phyloP scores from a whole-genome alignment of 345 rosid species.

The Gossypium bickii region DNA sequence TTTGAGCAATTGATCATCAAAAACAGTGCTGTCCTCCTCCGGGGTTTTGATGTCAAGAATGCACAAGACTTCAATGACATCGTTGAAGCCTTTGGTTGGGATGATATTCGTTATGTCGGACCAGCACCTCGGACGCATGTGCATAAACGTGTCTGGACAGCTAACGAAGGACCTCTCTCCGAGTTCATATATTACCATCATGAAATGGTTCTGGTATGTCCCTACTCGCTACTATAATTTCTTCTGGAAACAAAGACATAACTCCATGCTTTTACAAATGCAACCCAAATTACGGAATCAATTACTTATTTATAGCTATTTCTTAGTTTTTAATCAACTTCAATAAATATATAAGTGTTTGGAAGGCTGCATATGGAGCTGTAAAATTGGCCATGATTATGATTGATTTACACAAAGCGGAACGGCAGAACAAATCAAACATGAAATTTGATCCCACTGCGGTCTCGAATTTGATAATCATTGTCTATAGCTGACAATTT shows the following conservation, averaged over 20 bases:
- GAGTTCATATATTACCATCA: slow-evolving; percentile 68
- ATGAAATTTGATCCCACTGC: background rate
- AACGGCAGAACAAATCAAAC: no score
- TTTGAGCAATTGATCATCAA: slow-evolving; percentile 55
- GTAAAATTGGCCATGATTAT: no score
- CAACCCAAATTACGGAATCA: no score
- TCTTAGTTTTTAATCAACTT: no score
- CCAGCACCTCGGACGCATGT: slow-evolving; percentile 58
- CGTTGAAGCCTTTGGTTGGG: slow-evolving; percentile 53
- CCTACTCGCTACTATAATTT: background rate
- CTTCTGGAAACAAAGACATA: background rate
- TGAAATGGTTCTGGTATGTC: slow-evolving; percentile 59
- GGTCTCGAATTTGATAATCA: background rate
- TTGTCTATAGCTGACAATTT: background rate
- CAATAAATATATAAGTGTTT: no score
- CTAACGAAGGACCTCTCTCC: slow-evolving; percentile 68
- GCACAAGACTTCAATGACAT: slow-evolving; percentile 55
- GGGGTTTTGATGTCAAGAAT: slow-evolving; percentile 47
- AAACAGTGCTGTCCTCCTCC: slow-evolving; percentile 53
- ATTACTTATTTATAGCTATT: no score
- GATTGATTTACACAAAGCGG: no score
- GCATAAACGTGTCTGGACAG: slow-evolving; percentile 60
- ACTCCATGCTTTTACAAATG: background rate
- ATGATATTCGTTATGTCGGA: slow-evolving; percentile 49
- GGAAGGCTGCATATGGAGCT: no score